A percentile compares a stretch with the other conserved stretches of the same genome.
phyloP scores from a whole-genome alignment of 2,329 filamentous ascomycete species.

The Colletotrichum musae region DNA sequence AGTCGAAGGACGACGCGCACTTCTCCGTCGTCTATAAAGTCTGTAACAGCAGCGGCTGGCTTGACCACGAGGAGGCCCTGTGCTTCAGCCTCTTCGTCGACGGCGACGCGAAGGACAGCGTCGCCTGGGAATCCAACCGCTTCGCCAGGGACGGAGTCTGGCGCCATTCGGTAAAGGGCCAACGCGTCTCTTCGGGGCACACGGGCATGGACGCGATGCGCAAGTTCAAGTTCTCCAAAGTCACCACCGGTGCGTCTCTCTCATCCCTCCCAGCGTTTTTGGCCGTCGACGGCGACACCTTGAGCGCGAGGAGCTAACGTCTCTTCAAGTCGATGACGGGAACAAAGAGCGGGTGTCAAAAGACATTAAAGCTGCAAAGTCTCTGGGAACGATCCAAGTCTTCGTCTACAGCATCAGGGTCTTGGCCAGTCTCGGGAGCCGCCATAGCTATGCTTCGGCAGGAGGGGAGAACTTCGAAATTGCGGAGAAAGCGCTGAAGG shows the following conservation, averaged over 20 bases:
- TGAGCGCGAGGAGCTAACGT: constrained; percentile 13
- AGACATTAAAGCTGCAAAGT: constrained; percentile 30
- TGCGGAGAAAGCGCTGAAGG: constrained; percentile 41
- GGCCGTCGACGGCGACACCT: neutral
- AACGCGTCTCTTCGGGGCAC: neutral
- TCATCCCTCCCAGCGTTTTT: too few species aligned
- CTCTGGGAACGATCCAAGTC: constrained; percentile 44
- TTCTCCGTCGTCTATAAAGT: constrained; percentile 42
- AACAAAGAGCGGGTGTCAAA: constrained; percentile 27
- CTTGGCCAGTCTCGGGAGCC: too few species aligned
- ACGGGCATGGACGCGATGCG: constrained; percentile 9
- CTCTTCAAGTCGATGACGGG: constrained; percentile 33
- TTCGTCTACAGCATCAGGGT: constrained; percentile 29
- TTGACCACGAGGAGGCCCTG: constrained; percentile 32
- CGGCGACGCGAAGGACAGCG: constrained; percentile 32
- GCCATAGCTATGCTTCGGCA: neutral
- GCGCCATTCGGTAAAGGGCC: constrained; percentile 6
- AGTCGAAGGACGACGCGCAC: constrained; percentile 42
- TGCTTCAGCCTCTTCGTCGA: constrained; percentile 42
- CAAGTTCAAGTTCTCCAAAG: constrained; percentile 43
- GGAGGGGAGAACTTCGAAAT: constrained; percentile 23
- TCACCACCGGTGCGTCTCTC: constrained; percentile 40
- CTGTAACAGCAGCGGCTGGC: constrained; percentile 33
- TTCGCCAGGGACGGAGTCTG: neutral
- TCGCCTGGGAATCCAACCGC: constrained; percentile 9